phyloP scores from a whole-genome alignment of 148 eudicot species.

The Chenopodium album region DNA sequence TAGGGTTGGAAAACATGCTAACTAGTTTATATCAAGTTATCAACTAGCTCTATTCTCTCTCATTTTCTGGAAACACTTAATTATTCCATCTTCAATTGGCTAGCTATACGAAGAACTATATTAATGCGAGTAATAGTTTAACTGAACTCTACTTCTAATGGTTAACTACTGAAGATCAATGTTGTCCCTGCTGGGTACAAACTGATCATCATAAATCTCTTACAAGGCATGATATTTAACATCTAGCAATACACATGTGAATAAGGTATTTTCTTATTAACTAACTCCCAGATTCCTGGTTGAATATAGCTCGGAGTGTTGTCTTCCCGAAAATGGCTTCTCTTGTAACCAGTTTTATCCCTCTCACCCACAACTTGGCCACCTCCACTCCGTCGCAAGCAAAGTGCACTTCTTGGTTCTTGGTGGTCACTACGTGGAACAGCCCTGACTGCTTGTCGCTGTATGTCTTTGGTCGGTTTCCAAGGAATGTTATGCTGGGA shows the following conservation, averaged over 20 bases:
- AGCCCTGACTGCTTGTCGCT: slow-evolving; percentile 48
- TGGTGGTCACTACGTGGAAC: slow-evolving; percentile 57
- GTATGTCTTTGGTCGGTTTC: slow-evolving; percentile 47
- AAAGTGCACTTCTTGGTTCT: slow-evolving; percentile 67
- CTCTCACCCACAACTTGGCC: slow-evolving; percentile 72
- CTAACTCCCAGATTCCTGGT: slow-evolving; percentile 25
- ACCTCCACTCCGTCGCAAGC: slow-evolving; percentile 50
- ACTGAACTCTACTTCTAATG: not conserved
- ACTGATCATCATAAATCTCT: not conserved
- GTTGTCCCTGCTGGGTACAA: not conserved
- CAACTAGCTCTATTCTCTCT: no score
- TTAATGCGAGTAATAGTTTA: not conserved
- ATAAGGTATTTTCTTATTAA: not conserved
- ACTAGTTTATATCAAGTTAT: no score
- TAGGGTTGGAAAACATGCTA: no score
- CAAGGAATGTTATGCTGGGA: slow-evolving; percentile 44
- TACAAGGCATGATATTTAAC: not conserved
- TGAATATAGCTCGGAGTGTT: slow-evolving; percentile 27
- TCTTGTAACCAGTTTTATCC: slow-evolving; percentile 60
- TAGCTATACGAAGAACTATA: not conserved
- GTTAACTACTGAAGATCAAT: slow-evolving; percentile 2
- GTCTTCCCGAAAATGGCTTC: slow-evolving; percentile 61
- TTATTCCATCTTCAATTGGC: not conserved
- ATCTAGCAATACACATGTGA: not conserved
- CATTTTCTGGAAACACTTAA: not conserved